These are phyloP conservation scores for Schoenoplectus tabernaemontani DNA, from an alignment of 202 grass and related monocot species.

Conservation along the genomic window DNA sequence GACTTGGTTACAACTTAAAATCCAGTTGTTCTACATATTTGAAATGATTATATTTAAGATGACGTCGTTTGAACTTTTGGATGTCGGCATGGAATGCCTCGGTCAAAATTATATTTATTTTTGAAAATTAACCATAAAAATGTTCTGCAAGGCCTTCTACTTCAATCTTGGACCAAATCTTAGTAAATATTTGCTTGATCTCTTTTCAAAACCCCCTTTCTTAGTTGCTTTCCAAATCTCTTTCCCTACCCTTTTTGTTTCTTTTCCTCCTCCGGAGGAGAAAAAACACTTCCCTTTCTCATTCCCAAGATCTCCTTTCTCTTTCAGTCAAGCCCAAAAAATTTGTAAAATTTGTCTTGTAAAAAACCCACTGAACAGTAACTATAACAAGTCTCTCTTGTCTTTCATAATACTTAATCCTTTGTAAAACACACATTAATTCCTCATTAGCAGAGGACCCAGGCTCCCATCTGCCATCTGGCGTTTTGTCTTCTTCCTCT, in stretches of 20 bases:
- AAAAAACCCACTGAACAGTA: background rate
- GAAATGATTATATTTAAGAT: no score
- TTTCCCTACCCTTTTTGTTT: background rate
- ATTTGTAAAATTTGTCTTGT: background rate
- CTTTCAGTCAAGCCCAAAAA: background rate
- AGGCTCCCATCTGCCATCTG: background rate
- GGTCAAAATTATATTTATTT: background rate
- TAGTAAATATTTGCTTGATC: background rate
- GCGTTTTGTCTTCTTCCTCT: background rate
- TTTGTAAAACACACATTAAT: background rate
- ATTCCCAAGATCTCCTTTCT: background rate
- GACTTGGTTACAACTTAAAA: no score
- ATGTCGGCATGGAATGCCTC: background rate
- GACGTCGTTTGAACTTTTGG: background rate
- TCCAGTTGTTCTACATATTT: no score
- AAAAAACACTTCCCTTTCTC: background rate
- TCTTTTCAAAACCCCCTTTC: background rate
- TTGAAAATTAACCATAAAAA: background rate
- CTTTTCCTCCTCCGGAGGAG: background rate
- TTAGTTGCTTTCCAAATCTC: background rate
- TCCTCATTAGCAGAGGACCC: background rate
- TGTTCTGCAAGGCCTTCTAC: background rate
- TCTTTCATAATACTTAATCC: background rate
- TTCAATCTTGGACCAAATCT: background rate
- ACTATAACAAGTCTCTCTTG: background rate